These are phyloP conservation scores for Leccinum variabile DNA, from an alignment of 1,284 basidiomycete genomes.

Conservation along the genomic window DNA sequence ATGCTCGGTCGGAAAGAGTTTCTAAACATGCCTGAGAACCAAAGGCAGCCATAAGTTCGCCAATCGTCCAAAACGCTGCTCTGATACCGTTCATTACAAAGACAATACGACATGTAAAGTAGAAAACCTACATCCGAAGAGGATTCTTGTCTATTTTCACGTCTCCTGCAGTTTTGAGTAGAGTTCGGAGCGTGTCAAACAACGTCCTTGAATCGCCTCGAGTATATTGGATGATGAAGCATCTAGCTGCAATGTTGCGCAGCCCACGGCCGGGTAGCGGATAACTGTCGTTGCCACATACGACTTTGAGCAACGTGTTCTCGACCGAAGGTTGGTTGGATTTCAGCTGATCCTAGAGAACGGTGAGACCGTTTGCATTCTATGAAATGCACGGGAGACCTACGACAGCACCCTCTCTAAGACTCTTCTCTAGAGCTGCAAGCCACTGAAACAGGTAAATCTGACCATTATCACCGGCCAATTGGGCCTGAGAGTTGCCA, in stretches of 20 bases:
- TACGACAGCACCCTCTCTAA: constrained; percentile 52
- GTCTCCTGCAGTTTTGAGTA: constrained; percentile 75
- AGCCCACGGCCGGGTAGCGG: constrained; percentile 84
- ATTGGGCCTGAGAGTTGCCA: constrained; percentile 50
- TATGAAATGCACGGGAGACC: constrained; percentile 24
- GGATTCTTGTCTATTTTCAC: constrained; percentile 67
- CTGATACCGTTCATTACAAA: constrained; percentile 38
- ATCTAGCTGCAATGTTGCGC: constrained; percentile 78
- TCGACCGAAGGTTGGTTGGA: constrained; percentile 61
- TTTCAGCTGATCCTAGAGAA: constrained; percentile 63
- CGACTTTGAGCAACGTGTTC: constrained; percentile 59
- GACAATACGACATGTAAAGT: constrained; percentile 7
- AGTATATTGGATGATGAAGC: constrained; percentile 75
- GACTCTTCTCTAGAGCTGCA: constrained; percentile 59
- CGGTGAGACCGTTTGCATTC: constrained; percentile 6
- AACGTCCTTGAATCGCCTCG: constrained; percentile 81
- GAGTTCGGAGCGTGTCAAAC: constrained; percentile 84
- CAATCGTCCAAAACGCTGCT: constrained; percentile 79
- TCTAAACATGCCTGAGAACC: constrained; percentile 70
- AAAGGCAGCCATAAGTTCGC: constrained; percentile 82
- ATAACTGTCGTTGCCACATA: constrained; percentile 55
- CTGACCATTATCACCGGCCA: constrained; percentile 74
- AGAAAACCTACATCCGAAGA: constrained; percentile 61
- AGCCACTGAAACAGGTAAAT: constrained; percentile 85
- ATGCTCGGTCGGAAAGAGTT: not conserved